Evolutionary conservation across 495 filamentous ascomycete species (phyloP).

Genomic region (Aspergillus bridgeri): DNA sequence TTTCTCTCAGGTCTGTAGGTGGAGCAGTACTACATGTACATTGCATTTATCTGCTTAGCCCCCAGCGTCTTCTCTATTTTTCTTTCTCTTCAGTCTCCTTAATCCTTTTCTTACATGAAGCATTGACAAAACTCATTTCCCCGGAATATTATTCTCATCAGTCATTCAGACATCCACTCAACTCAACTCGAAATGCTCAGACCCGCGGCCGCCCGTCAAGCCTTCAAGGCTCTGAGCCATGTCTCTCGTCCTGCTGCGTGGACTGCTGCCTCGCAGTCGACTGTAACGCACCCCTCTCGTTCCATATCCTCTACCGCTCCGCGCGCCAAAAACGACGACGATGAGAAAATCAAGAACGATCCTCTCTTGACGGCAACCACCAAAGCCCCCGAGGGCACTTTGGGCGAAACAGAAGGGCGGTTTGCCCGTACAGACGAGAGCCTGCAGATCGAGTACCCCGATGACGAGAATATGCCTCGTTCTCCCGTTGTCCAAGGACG

Average conservation of each 20-base stretch:
- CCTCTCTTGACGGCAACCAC: slow-evolving; percentile 29
- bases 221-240: slow-evolving; percentile 24
- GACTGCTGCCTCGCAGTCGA: slow-evolving; percentile 8
- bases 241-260: slow-evolving; percentile 23
- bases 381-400: slow-evolving; percentile 29
- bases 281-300: slow-evolving; percentile 13
- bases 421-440: slow-evolving; percentile 77
- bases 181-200: slow-evolving; percentile 31
- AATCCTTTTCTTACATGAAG: not conserved
- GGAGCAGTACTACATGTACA: slow-evolving; percentile 5
- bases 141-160: not conserved
- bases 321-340: slow-evolving; percentile 23
- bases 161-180: not conserved
- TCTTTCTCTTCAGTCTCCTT: not conserved
- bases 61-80: not conserved
- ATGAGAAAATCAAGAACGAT: slow-evolving; percentile 27
- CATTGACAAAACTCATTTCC: not conserved
- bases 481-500: slow-evolving; percentile 66
- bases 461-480: slow-evolving; percentile 62
- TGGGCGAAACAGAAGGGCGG: slow-evolving; percentile 38
- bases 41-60: not conserved
- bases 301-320: slow-evolving; percentile 32
- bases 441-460: slow-evolving; percentile 73
- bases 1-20: not conserved
- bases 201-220: slow-evolving; percentile 28